Conservation (phyloP, 768 basidiomycete species). For the Tricholoma bakamatsutake region DNA sequence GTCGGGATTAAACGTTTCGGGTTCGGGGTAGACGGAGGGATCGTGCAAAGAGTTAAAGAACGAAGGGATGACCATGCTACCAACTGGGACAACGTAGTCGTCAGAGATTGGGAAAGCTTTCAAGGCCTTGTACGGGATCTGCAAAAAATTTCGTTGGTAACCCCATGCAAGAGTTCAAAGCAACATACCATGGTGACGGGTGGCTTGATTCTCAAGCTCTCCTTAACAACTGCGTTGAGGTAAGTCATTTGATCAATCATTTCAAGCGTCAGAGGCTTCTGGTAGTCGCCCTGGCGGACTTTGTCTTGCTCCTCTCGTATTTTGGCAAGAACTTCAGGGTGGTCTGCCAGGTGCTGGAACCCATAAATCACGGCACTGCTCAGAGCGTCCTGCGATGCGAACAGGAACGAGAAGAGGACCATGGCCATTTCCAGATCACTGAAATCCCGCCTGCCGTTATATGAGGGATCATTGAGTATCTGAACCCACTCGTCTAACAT, state of each 20-base stretch:
- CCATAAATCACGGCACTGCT: constrained; percentile 92
- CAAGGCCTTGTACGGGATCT: constrained; percentile 91
- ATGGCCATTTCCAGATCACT: constrained; percentile 94
- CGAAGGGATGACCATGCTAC: constrained; percentile 92
- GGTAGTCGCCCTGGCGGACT: constrained; percentile 72
- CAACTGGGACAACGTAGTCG: constrained; percentile 88
- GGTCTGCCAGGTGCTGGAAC: constrained; percentile 94
- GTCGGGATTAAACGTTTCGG: constrained; percentile 78
- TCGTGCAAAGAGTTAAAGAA: constrained; percentile 94
- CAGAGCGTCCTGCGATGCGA: constrained; percentile 98
- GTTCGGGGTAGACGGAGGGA: constrained; percentile 78
- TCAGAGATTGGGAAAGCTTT: constrained; percentile 88
- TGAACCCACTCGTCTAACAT: constrained; percentile 91
- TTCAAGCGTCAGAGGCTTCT: constrained; percentile 77
- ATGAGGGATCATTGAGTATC: constrained; percentile 55
- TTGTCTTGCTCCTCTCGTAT: constrained; percentile 87
- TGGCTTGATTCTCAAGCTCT: constrained; percentile 85
- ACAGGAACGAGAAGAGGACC: constrained; percentile 95
- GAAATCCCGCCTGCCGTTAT: constrained; percentile 83
- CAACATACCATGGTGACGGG: constrained; percentile 88
- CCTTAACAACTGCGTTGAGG: constrained; percentile 87
- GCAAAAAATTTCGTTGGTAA: constrained; percentile 12
- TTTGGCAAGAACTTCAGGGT: constrained; percentile 84
- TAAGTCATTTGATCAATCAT: constrained; percentile 92
- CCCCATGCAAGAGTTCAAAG: neutral